A percentile compares a stretch with the other conserved stretches of the same genome.
phyloP scores from a whole-genome alignment of 169 alveolate species.

The Eimeria maxima region DNA sequence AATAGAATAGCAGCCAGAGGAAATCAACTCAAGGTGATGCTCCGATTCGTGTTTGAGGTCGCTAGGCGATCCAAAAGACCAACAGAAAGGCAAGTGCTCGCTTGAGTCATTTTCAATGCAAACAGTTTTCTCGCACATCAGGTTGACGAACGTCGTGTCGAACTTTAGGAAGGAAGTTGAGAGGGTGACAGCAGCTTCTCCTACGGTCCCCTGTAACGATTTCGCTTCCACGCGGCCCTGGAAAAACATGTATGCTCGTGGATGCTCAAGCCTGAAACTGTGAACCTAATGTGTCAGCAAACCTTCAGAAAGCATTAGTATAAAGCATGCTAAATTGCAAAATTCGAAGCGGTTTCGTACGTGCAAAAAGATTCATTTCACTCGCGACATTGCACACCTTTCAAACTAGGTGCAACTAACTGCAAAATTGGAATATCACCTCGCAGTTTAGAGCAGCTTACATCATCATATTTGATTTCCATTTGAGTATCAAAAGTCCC shows the following conservation, averaged over 20 bases:
- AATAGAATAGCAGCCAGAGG: slow-evolving; percentile 44
- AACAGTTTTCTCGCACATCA: slow-evolving; percentile 48
- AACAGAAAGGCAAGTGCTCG: slow-evolving; percentile 75
- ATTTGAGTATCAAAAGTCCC: slow-evolving; percentile 40
- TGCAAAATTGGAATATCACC: neutral
- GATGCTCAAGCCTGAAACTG: neutral
- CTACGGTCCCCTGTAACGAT: slow-evolving; percentile 40
- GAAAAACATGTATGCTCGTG: neutral
- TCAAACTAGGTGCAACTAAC: neutral
- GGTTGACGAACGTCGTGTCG: slow-evolving; percentile 73
- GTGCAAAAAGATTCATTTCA: neutral
- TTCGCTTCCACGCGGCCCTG: slow-evolving; percentile 70
- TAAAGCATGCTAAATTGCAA: no score
- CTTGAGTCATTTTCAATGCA: slow-evolving; percentile 72
- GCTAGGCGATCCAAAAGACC: slow-evolving; percentile 58
- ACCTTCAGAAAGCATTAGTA: neutral
- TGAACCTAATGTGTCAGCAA: neutral
- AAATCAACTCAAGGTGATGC: neutral
- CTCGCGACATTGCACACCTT: neutral
- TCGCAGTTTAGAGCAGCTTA: neutral
- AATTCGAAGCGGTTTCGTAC: neutral
- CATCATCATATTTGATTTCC: slow-evolving; percentile 50
- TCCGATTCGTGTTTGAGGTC: neutral
- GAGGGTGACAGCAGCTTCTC: slow-evolving; percentile 62
- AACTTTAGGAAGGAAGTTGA: slow-evolving; percentile 68